These are phyloP conservation scores for Aspergillus coremiiformis DNA, from an alignment of 495 filamentous ascomycete genomes.

Conservation along the genomic window DNA sequence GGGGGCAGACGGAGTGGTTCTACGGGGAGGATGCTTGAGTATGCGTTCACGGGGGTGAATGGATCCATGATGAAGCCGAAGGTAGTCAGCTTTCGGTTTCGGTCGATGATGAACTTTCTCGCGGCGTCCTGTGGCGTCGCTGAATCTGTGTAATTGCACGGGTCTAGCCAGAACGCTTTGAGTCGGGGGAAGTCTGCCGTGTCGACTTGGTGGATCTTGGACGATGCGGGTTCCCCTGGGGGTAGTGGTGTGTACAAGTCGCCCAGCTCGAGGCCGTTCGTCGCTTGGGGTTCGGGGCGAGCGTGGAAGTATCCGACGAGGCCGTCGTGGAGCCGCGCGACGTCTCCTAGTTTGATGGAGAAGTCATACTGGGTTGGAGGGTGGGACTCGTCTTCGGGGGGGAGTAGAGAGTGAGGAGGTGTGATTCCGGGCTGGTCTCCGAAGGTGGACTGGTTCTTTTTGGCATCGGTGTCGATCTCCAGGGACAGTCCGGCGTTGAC, in stretches of 20 bases:
- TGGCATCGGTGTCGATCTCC: conserved; percentile 31
- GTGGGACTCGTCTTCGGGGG: not conserved
- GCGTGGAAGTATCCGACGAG: conserved; percentile 38
- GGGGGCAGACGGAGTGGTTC: conserved; percentile 25
- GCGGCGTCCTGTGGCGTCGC: conserved; percentile 1
- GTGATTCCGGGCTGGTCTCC: not conserved
- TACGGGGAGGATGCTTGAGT: conserved; percentile 33
- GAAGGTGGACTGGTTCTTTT: conserved; percentile 12
- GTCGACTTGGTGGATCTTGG: too few species aligned
- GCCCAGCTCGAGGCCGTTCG: conserved; percentile 24
- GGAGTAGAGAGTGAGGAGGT: too few species aligned
- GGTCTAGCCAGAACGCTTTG: conserved; percentile 16
- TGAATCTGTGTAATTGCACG: not conserved
- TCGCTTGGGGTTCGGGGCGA: not conserved
- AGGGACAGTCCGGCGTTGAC: conserved; percentile 39
- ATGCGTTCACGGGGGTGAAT: conserved; percentile 34
- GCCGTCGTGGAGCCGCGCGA: conserved; percentile 29
- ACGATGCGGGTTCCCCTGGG: not conserved
- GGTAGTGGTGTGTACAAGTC: conserved; percentile 24
- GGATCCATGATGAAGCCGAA: conserved; percentile 41
- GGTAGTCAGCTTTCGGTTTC: conserved; percentile 11
- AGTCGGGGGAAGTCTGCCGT: conserved; percentile 18
- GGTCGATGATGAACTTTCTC: conserved; percentile 1
- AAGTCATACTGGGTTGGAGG: conserved; percentile 34
- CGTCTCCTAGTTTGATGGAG: conserved; percentile 36